Conservation (phyloP, 148 eudicot species). For the Persicaria tinctoria region DNA sequence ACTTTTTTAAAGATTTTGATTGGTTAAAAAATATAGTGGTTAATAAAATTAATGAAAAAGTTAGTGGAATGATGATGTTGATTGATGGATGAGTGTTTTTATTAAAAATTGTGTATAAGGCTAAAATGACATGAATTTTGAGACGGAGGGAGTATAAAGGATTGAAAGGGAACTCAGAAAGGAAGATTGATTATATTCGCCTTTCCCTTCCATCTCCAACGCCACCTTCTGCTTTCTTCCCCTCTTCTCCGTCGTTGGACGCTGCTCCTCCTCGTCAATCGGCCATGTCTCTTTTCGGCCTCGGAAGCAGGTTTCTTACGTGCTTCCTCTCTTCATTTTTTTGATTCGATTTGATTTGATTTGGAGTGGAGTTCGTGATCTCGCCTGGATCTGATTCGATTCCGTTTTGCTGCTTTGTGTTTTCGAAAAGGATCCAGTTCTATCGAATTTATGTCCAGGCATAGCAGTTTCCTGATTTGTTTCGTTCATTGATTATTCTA, state of each 20-base stretch:
- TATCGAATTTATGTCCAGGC: not conserved
- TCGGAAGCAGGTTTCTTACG: slow-evolving; percentile 47
- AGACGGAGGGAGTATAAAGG: too few relatives aligned
- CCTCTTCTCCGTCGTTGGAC: not conserved
- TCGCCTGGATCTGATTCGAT: not conserved
- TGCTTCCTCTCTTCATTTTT: not conserved
- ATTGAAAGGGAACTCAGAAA: not conserved
- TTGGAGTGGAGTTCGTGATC: not conserved
- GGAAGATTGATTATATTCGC: slow-evolving; percentile 3
- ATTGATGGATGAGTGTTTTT: too few relatives aligned
- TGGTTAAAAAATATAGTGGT: too few relatives aligned
- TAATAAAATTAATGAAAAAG: too few relatives aligned
- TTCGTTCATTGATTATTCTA: not conserved
- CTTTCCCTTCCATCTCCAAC: not conserved
- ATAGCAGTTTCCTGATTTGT: not conserved
- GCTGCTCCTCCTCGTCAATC: not conserved
- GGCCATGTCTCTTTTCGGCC: slow-evolving; percentile 68
- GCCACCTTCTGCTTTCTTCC: not conserved
- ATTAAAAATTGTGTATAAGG: too few relatives aligned
- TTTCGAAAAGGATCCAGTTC: not conserved
- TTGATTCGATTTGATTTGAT: not conserved
- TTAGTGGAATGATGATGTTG: too few relatives aligned
- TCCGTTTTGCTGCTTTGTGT: not conserved
- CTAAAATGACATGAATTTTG: too few relatives aligned
- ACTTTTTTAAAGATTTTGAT: too few relatives aligned